Conservation (phyloP, 1,139 yeast species). For the Geotrichum cucujoidarum region DNA sequence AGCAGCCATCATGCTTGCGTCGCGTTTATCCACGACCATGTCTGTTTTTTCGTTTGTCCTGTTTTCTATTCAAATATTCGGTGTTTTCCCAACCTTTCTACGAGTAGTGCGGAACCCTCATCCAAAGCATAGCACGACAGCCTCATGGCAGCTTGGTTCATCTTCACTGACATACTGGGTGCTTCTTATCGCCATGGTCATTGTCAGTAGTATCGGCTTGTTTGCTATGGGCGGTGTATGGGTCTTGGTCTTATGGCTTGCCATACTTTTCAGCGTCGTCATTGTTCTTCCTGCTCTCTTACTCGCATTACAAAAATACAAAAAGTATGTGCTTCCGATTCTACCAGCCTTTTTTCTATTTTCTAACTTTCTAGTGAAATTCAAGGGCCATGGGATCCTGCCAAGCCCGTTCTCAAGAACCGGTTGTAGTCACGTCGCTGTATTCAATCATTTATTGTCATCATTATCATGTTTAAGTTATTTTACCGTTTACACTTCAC, state of each 20-base stretch:
- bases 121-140: slow-evolving; percentile 34
- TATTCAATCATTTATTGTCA: neutral
- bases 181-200: slow-evolving; percentile 26
- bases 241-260: slow-evolving; percentile 47
- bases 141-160: slow-evolving; percentile 2
- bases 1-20: slow-evolving; percentile 85
- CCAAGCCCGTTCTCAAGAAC: slow-evolving; percentile 50
- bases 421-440: neutral
- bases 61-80: slow-evolving; percentile 66
- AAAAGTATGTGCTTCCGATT: slow-evolving; percentile 43
- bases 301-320: slow-evolving; percentile 67
- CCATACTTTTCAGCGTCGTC: slow-evolving; percentile 45
- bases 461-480: neutral
- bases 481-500: neutral
- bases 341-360: neutral
- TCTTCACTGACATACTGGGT: slow-evolving; percentile 25
- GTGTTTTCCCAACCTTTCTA: slow-evolving; percentile 61
- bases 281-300: slow-evolving; percentile 69
- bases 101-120: slow-evolving; percentile 35
- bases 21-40: slow-evolving; percentile 66
- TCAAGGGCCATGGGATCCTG: slow-evolving; percentile 94
- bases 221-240: slow-evolving; percentile 41
- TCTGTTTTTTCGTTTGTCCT: slow-evolving; percentile 79
- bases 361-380: slow-evolving; percentile 43
- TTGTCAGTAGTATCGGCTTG: slow-evolving; percentile 33